A percentile compares a stretch with the other conserved stretches of the same genome.
These are phyloP conservation scores for Ceriops zippeliana DNA, from an alignment of 345 rosid genomes.

Conservation along the genomic window DNA sequence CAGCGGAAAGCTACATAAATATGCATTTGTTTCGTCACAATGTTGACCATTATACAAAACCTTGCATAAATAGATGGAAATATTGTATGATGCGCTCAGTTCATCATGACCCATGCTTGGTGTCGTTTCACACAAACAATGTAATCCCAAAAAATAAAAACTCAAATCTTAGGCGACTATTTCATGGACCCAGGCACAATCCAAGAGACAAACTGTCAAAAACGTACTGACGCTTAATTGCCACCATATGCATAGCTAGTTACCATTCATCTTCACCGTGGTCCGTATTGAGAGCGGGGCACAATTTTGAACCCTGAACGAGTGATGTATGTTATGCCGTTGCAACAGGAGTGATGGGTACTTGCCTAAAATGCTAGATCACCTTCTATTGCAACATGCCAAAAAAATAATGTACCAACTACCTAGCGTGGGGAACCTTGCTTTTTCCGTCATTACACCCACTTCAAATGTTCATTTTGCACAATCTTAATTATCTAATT, in stretches of 20 bases:
- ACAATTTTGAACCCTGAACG: neutral
- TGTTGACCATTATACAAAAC: neutral
- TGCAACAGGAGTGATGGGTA: constrained; percentile 2
- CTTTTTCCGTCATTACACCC: no score
- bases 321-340: neutral
- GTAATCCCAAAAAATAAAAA: neutral
- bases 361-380: constrained; percentile 22
- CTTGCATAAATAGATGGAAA: neutral
- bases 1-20: no score
- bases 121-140: neutral
- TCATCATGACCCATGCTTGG: constrained; percentile 5
- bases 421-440: constrained; percentile 30
- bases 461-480: no score
- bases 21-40: no score
- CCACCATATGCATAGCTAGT: neutral
- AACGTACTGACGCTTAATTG: constrained; percentile 11
- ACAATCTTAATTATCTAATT: no score
- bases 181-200: neutral
- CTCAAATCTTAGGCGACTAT: neutral
- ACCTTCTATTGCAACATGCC: constrained; percentile 23
- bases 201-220: constrained; percentile 6
- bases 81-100: neutral
- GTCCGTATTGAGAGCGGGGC: constrained; percentile 8
- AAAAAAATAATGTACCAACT: constrained; percentile 2
- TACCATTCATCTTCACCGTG: neutral